Conservation (phyloP, 2,329 filamentous ascomycete genomes). For the Graphilbum ipis-grandicollis region DNA sequence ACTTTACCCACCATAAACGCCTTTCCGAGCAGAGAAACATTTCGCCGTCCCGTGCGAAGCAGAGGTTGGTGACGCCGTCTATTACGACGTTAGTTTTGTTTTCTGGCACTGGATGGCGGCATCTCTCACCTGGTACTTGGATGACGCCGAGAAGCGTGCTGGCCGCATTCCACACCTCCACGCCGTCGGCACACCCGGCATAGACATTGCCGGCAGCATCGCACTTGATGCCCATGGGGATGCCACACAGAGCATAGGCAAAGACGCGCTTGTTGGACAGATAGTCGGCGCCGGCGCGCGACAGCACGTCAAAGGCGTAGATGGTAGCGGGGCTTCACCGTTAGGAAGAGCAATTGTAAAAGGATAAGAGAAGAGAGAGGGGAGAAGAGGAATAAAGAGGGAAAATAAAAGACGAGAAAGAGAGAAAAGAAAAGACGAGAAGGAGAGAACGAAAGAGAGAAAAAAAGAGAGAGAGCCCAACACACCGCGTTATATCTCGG, state of each 20-base stretch:
- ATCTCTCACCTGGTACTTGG: constrained; percentile 17
- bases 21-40: constrained; percentile 30
- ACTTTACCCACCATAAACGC: constrained; percentile 23
- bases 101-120: too few species aligned
- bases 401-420: not conserved
- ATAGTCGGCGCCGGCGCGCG: constrained; percentile 19
- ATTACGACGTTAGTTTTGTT: not conserved
- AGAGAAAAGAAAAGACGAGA: not conserved
- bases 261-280: constrained; percentile 33
- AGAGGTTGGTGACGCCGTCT: constrained; percentile 26
- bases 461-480: not conserved
- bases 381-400: too few species aligned
- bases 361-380: too few species aligned
- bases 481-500: constrained; percentile 14
- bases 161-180: constrained; percentile 29
- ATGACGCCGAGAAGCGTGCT: constrained; percentile 26
- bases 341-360: too few species aligned
- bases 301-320: constrained; percentile 30
- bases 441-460: not conserved
- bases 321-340: constrained; percentile 20
- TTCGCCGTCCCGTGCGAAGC: constrained; percentile 22
- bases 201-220: constrained; percentile 27
- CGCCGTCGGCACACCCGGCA: constrained; percentile 27
- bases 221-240: constrained; percentile 24
- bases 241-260: constrained; percentile 26